Evolutionary conservation across 106 monocot genomes (phyloP), one percentile per base, ranked within the genome.

Genomic region (Posidonia australis): DNA sequence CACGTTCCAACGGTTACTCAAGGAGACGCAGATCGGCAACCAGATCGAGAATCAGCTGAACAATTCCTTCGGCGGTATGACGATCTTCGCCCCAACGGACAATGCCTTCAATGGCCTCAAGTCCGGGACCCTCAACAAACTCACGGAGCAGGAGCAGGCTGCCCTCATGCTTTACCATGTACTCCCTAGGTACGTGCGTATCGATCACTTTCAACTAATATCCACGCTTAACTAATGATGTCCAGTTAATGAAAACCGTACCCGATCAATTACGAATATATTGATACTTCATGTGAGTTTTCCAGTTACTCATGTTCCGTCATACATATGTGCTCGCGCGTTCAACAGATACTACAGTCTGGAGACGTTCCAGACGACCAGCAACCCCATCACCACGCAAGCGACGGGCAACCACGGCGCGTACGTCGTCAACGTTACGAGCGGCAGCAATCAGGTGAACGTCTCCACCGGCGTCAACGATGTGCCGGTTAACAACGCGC

Each of bases 51-150:
- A 68, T 76, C 88, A 89, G 70, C 80, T 93, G 43, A 83, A 86
- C 60, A 79, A 79, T 71, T 75, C 83, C 60, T 83, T 36, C 69
- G 56, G 70, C 25, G 93, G 93, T 20, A 58, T 93, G 27, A 93
- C 93, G 28, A 17, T 93, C 63, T 79, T 93, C 61, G 93, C 93
- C 58, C 89, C 93, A 17, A 83, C 83, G 13, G 89, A 93, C 69
- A 79, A 78, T 62, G 89, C 93, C 56, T 89, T 89, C 75, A 62
- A 44, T 58, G 54, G 43, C 64, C 89, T 93, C 59, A 83, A 79
- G 63, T 14, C 83, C 17, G 93, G 93, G 32, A 83, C 89, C 0
- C 81, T 93, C 62, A 89, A 93, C 65, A 19, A 32, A 13, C 85
- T 93, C 41, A 68, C 54, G n/a, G 1, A 60, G 19, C 78, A 92